phyloP scores from a whole-genome alignment of 2,329 filamentous ascomycete species.

The Cordyceps farinosa region DNA sequence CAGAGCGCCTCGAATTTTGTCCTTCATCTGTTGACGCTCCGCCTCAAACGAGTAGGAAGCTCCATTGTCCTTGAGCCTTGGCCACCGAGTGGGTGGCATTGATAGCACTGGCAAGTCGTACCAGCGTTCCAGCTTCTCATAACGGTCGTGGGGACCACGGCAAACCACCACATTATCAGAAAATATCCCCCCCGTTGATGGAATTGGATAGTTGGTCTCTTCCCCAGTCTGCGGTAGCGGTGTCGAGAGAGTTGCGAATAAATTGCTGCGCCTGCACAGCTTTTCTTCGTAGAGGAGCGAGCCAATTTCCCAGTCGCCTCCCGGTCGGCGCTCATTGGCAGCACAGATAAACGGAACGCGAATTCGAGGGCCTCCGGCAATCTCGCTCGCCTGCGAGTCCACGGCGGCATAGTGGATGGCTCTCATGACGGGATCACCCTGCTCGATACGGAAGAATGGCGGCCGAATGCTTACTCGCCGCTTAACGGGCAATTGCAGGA shows the following conservation, averaged over 20 bases:
- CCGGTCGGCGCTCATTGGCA: slow-evolving; percentile 71
- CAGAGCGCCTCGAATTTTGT: slow-evolving; percentile 69
- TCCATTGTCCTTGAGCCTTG: slow-evolving; percentile 67
- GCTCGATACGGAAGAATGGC: slow-evolving; percentile 49
- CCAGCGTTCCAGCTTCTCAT: slow-evolving; percentile 55
- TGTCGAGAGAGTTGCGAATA: slow-evolving; percentile 64
- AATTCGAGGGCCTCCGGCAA: slow-evolving; percentile 31
- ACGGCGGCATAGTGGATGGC: slow-evolving; percentile 53
- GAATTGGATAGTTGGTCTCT: slow-evolving; percentile 65
- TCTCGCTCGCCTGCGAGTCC: slow-evolving; percentile 38
- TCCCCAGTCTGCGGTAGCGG: slow-evolving; percentile 49
- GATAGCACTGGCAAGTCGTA: slow-evolving; percentile 66
- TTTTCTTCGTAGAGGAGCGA: slow-evolving; percentile 56
- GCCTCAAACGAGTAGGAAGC: slow-evolving; percentile 67
- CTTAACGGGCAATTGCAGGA: slow-evolving; percentile 43
- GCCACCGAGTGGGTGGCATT: slow-evolving; percentile 67
- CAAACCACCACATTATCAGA: slow-evolving; percentile 71
- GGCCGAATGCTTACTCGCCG: slow-evolving; percentile 36
- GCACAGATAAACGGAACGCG: slow-evolving; percentile 66
- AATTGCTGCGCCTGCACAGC: slow-evolving; percentile 69
- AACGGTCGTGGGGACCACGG: slow-evolving; percentile 64
- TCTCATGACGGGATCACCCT: slow-evolving; percentile 57
- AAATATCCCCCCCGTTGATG: slow-evolving; percentile 65
- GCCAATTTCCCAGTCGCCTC: slow-evolving; percentile 75
- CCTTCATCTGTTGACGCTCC: slow-evolving; percentile 67